phyloP scores from a whole-genome alignment of 2,329 filamentous ascomycete species.

The Colletotrichum shisoi region DNA sequence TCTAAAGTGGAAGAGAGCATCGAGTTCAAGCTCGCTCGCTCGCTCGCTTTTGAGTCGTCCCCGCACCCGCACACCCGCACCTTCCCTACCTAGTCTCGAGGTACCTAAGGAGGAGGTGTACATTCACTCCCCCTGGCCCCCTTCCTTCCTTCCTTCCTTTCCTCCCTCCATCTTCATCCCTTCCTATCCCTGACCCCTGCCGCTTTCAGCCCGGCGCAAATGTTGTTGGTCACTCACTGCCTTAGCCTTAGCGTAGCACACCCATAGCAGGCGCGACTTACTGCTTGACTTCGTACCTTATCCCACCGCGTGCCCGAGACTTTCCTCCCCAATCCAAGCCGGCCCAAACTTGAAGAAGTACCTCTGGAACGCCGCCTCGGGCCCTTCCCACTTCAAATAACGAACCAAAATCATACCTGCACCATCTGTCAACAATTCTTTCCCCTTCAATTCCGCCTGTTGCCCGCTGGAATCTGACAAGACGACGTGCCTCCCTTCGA shows the following conservation, averaged over 20 bases:
- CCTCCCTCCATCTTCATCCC: slow-evolving; percentile 20
- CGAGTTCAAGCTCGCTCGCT: not conserved
- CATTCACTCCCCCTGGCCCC: slow-evolving; percentile 1
- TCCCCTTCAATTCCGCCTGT: slow-evolving; percentile 18
- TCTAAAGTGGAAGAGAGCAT: not conserved
- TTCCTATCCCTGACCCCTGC: slow-evolving; percentile 28
- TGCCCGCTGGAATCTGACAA: slow-evolving; percentile 23
- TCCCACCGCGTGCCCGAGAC: slow-evolving; percentile 22
- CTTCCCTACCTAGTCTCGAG: not conserved
- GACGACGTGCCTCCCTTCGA: slow-evolving; percentile 28
- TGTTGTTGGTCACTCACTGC: slow-evolving; percentile 13
- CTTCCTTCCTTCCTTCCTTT: slow-evolving; percentile 1
- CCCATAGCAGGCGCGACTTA: not conserved
- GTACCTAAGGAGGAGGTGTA: no score
- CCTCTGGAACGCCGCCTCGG: slow-evolving; percentile 20
- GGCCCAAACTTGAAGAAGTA: slow-evolving; percentile 9
- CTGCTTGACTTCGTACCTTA: not conserved
- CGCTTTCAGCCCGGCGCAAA: slow-evolving; percentile 36
- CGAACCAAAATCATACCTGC: slow-evolving; percentile 21
- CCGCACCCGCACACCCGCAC: not conserved
- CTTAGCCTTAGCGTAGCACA: not conserved
- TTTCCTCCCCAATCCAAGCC: not conserved
- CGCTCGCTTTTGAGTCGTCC: not conserved
- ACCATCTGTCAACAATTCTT: slow-evolving; percentile 8
- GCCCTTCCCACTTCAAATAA: slow-evolving; percentile 11